Conservation (phyloP, 202 grass and related monocot genomes). For the Eragrostis tef region DNA sequence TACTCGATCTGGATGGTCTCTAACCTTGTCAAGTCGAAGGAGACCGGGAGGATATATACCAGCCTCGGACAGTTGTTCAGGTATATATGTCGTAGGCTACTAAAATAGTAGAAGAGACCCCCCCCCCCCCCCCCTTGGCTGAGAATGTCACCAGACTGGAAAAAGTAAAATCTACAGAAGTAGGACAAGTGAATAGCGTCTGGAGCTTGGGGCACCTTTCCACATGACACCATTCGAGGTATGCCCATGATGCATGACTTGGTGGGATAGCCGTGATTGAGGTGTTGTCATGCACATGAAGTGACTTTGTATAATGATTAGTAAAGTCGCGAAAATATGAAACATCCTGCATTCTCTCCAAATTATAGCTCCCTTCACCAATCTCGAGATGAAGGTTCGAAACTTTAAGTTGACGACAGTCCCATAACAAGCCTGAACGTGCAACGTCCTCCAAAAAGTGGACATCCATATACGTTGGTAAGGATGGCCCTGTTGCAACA, state of each 20-base stretch:
- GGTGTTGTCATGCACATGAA: conserved; percentile 3
- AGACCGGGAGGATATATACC: neutral
- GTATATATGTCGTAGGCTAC: neutral
- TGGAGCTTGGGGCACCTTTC: conserved; percentile 24
- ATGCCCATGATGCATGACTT: neutral
- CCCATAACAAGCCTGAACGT: neutral
- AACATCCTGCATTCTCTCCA: neutral
- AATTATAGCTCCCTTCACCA: conserved; percentile 12
- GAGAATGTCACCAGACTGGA: neutral
- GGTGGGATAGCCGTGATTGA: neutral
- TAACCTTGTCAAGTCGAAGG: neutral
- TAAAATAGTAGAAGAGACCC: neutral
- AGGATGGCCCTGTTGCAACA: neutral
- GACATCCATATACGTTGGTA: neutral
- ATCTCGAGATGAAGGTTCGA: neutral
- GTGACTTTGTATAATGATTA: neutral
- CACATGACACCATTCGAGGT: neutral
- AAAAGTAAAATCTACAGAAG: too few relatives aligned
- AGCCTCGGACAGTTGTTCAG: neutral
- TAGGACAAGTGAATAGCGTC: neutral
- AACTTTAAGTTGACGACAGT: neutral
- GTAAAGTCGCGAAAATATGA: too few relatives aligned
- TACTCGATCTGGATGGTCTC: neutral
- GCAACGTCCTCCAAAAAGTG: neutral
- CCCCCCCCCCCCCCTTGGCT: too few relatives aligned